A percentile compares a stretch with the other conserved stretches of the same genome.
Conservation (phyloP, 768 basidiomycete genomes). For the Albatrellus ellisii region DNA sequence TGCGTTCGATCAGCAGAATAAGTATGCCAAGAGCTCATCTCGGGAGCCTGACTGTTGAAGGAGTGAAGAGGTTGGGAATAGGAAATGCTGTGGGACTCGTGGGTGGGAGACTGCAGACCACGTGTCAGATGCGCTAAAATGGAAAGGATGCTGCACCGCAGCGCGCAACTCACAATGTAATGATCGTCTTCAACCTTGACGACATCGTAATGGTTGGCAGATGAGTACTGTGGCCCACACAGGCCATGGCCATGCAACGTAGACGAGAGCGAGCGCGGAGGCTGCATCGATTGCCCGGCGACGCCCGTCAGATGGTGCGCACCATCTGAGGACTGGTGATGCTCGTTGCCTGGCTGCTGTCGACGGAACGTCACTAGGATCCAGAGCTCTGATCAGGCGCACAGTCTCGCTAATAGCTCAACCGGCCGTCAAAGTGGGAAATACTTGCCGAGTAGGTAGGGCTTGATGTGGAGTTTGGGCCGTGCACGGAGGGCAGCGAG, state of each 20-base stretch:
- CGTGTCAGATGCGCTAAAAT: not conserved
- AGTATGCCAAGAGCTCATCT: constrained; percentile 48
- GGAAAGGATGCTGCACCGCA: not conserved
- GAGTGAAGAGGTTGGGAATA: constrained; percentile 15
- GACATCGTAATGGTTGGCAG: constrained; percentile 10
- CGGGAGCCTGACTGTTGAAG: constrained; percentile 15
- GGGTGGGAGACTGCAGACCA: constrained; percentile 10
- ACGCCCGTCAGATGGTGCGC: constrained; percentile 6
- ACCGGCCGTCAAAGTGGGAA: constrained; percentile 27
- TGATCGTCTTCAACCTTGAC: constrained; percentile 16
- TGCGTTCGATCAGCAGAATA: constrained; percentile 56
- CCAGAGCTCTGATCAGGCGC: constrained; percentile 27
- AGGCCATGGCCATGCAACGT: constrained; percentile 36
- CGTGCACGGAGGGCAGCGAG: constrained; percentile 6
- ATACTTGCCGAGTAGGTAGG: constrained; percentile 73
- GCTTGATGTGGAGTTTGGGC: constrained; percentile 11
- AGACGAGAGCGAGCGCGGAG: constrained; percentile 1
- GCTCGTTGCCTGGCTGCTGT: constrained; percentile 61
- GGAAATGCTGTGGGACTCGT: constrained; percentile 10
- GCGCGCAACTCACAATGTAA: constrained; percentile 9
- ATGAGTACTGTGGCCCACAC: constrained; percentile 14
- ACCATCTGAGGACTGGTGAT: constrained; percentile 20
- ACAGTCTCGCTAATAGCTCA: constrained; percentile 18
- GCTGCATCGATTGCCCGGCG: not conserved
- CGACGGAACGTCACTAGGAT: constrained; percentile 48